Evolutionary conservation across 78 protist species (phyloP), one percentile per base, ranked within the genome.

Genomic region (Salpingoeca rosetta): DNA sequence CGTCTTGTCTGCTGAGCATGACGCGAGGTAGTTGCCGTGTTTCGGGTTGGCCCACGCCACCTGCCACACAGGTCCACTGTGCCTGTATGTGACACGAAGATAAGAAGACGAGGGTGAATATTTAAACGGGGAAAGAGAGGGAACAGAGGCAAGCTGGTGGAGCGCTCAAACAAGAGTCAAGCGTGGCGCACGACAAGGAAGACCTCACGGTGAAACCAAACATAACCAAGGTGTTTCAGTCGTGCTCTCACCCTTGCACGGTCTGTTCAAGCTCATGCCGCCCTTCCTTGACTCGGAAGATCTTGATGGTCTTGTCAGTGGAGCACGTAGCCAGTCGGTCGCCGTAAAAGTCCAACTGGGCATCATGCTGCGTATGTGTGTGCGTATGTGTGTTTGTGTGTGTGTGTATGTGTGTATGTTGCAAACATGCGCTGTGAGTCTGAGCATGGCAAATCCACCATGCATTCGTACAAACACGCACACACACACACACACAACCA

Each of bases 21-120:
- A 92, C 10, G 99, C 99, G 31, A 98, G 87, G n/a, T 97, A 65
- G 87, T 40, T 89, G 43, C 99, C 99, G 76, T 91, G 97, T 87
- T 94, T 86, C 43, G 99, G 99, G 85, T 96, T 98, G 0, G 98
- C 99, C 99, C 99, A 98, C 0, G 97, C 90, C 28, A 96, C 96
- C 80, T 89, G 96, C 99, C 99, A 98, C 42, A 98, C 99, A 35
- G 99, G 98, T 0, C 99, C 99, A 22, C 93, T 92, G 44, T 98
- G 99, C 44, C 97, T 90, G 27, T 2, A 1, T 37, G 35, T 26
- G 51, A 2, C 36, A 40, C 11, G 28, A 17, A 10, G 17, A 2
- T 72, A 25, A 17, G 3, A 79, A n/a, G n/a, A n/a, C n/a, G n/a
- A n/a, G n/a, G n/a, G n/a, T n/a, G n/a, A n/a, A n/a, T n/a, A n/a